These are phyloP conservation scores for Beta lomatogona DNA, from an alignment of 179 eudicot species.

Conservation along the genomic window DNA sequence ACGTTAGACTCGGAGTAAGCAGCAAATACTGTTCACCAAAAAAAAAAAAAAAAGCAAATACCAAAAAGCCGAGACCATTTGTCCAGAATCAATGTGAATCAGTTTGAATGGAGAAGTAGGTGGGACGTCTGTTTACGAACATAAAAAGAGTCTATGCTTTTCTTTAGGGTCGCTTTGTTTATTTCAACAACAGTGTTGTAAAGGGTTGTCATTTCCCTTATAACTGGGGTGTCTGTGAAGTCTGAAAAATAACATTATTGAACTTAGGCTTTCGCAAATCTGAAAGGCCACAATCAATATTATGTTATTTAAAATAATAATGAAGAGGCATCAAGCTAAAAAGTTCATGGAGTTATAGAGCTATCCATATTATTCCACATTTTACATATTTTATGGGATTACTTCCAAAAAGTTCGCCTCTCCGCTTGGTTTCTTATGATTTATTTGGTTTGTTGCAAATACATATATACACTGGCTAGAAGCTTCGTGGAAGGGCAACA, in stretches of 20 bases:
- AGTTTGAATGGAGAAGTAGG: slow-evolving; percentile 14
- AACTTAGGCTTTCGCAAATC: slow-evolving; percentile 8
- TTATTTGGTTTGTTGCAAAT: too few species aligned
- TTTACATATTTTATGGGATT: neutral
- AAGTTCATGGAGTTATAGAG: neutral
- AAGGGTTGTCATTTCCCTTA: neutral
- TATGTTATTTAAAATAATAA: neutral
- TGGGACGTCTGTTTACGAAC: neutral
- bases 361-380: neutral
- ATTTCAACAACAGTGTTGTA: neutral
- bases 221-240: neutral
- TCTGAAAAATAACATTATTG: neutral
- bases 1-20: too few species aligned
- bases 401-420: neutral
- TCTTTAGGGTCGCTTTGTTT: slow-evolving; percentile 5
- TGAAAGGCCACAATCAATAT: slow-evolving; percentile 9
- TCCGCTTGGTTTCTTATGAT: neutral
- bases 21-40: too few species aligned
- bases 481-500: too few species aligned
- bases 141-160: neutral
- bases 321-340: neutral
- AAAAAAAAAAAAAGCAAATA: too few species aligned
- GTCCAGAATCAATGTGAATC: neutral
- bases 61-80: neutral
- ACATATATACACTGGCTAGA: too few species aligned